Percentiles rank a stretch among this genome's conserved stretches.
Conservation (phyloP, 129 eudicot species). For the Chrysanthemum makinoi region DNA sequence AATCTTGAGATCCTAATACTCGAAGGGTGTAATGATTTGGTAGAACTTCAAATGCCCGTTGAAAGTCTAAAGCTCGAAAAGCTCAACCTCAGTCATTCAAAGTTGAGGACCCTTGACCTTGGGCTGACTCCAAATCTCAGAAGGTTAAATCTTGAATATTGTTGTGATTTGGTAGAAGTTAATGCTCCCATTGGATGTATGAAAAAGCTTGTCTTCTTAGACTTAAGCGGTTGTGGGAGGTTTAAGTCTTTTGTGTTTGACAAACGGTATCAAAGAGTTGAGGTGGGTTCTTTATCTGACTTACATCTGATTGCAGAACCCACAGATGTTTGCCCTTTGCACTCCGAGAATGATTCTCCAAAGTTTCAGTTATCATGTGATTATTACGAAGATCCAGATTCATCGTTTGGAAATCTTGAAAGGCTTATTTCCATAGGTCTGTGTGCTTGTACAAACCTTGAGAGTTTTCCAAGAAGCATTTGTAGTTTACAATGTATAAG, state of each 20-base stretch:
- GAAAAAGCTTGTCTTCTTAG: neutral
- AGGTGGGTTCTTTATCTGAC: neutral
- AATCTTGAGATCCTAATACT: too few species aligned
- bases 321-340: neutral
- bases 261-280: too few species aligned
- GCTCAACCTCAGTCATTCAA: too few species aligned
- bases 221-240: neutral
- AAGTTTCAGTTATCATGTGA: neutral
- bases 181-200: neutral
- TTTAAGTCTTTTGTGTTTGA: neutral
- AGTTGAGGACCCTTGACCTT: too few species aligned
- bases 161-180: neutral
- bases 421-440: neutral
- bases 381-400: neutral
- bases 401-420: neutral
- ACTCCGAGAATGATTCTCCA: neutral
- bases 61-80: too few species aligned
- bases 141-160: neutral
- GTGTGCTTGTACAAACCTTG: slow-evolving; percentile 1
- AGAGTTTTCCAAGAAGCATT: neutral
- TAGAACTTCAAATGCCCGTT: too few species aligned
- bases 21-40: too few species aligned
- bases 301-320: neutral
- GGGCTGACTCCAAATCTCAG: neutral
- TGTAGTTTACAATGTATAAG: neutral